Conservation (phyloP, 2,329 filamentous ascomycete species). For the Chaetomium sp. region DNA sequence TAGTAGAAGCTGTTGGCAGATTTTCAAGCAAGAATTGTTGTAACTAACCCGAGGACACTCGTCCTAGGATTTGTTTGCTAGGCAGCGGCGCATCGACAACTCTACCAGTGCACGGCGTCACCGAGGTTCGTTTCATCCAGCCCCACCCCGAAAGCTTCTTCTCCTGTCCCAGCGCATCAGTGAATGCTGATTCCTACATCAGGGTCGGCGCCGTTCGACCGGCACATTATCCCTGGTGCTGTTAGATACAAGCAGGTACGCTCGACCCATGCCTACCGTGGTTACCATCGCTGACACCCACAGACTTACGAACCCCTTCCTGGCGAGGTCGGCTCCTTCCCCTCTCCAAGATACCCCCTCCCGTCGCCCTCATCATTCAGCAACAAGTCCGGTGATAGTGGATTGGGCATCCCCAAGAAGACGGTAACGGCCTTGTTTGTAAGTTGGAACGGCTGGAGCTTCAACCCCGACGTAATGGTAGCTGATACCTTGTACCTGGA, state of each 20-base stretch:
- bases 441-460: not conserved
- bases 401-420: not conserved
- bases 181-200: not conserved
- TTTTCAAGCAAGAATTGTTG: no score
- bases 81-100: conserved; percentile 11
- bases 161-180: no score
- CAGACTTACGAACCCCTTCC: not conserved
- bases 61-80: conserved; percentile 12
- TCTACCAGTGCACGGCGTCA: conserved; percentile 10
- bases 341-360: not conserved
- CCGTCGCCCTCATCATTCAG: not conserved
- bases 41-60: not conserved
- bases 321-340: not conserved
- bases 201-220: conserved; percentile 3
- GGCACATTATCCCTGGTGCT: not conserved
- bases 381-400: not conserved
- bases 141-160: not conserved
- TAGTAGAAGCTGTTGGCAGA: not conserved
- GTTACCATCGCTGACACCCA: not conserved
- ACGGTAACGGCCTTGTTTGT: conserved; percentile 12
- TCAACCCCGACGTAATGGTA: no score
- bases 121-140: conserved; percentile 6
- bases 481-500: not conserved
- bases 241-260: conserved; percentile 6
- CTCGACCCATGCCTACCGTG: no score